Conservation (phyloP, 768 basidiomycete genomes). For the Boletus pseudopeckii region DNA sequence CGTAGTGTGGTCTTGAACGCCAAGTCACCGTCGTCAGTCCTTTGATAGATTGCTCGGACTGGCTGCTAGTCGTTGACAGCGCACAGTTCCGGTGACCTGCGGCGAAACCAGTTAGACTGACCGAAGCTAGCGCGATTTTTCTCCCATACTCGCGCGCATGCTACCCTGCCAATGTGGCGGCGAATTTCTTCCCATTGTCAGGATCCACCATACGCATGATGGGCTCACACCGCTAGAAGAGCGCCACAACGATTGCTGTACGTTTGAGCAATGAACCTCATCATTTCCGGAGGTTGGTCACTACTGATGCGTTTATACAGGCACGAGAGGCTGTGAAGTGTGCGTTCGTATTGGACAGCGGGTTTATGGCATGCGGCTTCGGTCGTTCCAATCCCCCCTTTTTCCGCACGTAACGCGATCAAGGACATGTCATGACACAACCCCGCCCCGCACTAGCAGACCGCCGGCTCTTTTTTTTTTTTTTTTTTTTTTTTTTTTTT, state of each 20-base stretch:
- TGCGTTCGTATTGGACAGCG: not conserved
- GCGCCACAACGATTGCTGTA: conserved; percentile 17
- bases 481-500: not conserved
- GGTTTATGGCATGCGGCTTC: conserved; percentile 6
- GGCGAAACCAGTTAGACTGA: conserved; percentile 7
- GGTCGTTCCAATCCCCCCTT: not conserved
- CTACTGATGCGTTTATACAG: not conserved
- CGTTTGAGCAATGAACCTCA: not conserved
- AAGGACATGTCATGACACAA: not conserved
- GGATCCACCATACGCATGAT: not conserved
- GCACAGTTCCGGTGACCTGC: not conserved
- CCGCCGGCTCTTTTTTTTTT: not conserved
- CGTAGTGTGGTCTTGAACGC: conserved; percentile 3
- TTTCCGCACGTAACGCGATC: conserved; percentile 6
- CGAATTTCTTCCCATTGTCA: conserved; percentile 12
- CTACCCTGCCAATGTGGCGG: conserved; percentile 12
- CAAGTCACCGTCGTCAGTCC: conserved; percentile 12
- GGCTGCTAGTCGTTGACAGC: not conserved
- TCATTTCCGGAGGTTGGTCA: not conserved
- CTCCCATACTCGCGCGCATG: conserved; percentile 5
- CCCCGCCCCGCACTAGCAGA: not conserved
- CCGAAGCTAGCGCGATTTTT: conserved; percentile 2
- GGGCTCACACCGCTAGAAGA: not conserved
- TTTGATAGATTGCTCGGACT: not conserved
- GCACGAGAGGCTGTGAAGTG: not conserved